Evolutionary conservation across 1,139 yeast genomes (phyloP), one percentile per base, ranked within the genome.

Genomic region (Zygosaccharomyces sapae): DNA sequence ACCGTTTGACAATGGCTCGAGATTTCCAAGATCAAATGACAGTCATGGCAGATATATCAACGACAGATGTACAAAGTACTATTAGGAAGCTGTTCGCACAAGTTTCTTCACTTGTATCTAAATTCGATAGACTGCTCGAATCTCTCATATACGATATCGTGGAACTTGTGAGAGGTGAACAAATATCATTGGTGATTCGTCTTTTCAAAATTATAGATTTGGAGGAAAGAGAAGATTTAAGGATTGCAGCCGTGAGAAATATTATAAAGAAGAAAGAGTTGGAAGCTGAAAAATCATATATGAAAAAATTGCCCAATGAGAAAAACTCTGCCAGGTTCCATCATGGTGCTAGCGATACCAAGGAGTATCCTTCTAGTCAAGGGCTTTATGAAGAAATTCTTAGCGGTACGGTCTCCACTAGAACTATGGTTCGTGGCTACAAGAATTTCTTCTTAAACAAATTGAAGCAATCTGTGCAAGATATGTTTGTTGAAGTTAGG

Each of bases 141-240:
- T 73, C 77, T n/a, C 73, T 85, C 41, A 82, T 83, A 13, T 74
- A 72, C 35, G 80, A 79, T 48, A 58, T 86, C 38, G 79, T 90
- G 2, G 96, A 87, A 61, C 75, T 83, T 5, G 73, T 84, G 2
- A 80, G 85, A 52, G 80, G 77, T 25, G 83, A 80, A 1, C 87
- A 90, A 62, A 67, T 70, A 27, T 79, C 84, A 27, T 70, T 89
- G 53, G 81, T 87, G 1, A 83, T 81, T 39, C 79, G 92, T 47
- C 66, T 86, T 41, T 80, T 89, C 34, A 84, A 86, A 55, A 77
- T 92, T 25, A 74, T 92, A 37, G 94, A 88, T 53, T 76, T 72
- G 54, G 99, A 92, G 63, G 86, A 85, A 54, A 73, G 76, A 35
- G 89, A 86, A 58, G 98, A 92, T 59, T 65, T 81, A 50, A 81